Conservation (phyloP, 176 grass and related monocot genomes). For the Zizania latifolia region DNA sequence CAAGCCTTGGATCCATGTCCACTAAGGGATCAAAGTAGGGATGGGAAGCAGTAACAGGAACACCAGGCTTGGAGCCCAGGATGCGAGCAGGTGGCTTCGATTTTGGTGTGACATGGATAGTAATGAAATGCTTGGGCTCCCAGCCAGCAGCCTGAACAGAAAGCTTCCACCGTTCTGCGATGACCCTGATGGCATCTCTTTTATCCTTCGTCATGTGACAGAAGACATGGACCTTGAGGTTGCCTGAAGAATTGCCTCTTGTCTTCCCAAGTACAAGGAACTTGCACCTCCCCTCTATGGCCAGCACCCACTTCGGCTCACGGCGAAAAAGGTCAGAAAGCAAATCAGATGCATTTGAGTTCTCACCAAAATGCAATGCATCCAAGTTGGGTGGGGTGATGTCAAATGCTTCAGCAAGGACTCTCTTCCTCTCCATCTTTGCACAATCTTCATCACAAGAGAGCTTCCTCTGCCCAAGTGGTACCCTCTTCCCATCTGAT, state of each 20-base stretch:
- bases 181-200: constrained; percentile 61
- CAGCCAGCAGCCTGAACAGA: constrained; percentile 65
- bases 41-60: constrained; percentile 36
- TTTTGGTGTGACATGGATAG: constrained; percentile 74
- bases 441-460: constrained; percentile 83
- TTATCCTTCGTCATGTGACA: constrained; percentile 78
- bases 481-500: constrained; percentile 60
- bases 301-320: constrained; percentile 83
- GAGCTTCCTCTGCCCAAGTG: constrained; percentile 92
- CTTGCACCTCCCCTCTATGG: constrained; percentile 93
- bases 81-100: constrained; percentile 72
- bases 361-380: constrained; percentile 82
- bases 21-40: constrained; percentile 64
- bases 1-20: constrained; percentile 88
- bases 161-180: constrained; percentile 96
- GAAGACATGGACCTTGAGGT: constrained; percentile 72
- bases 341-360: constrained; percentile 39
- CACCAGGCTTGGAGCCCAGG: constrained; percentile 57
- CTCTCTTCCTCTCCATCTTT: constrained; percentile 75
- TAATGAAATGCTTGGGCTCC: constrained; percentile 83
- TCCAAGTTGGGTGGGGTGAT: constrained; percentile 81
- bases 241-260: constrained; percentile 46
- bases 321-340: constrained; percentile 64
- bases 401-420: constrained; percentile 93
- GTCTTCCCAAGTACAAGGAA: constrained; percentile 82